Conservation (phyloP, 257 asterid species). For the Solanum sitiens region DNA sequence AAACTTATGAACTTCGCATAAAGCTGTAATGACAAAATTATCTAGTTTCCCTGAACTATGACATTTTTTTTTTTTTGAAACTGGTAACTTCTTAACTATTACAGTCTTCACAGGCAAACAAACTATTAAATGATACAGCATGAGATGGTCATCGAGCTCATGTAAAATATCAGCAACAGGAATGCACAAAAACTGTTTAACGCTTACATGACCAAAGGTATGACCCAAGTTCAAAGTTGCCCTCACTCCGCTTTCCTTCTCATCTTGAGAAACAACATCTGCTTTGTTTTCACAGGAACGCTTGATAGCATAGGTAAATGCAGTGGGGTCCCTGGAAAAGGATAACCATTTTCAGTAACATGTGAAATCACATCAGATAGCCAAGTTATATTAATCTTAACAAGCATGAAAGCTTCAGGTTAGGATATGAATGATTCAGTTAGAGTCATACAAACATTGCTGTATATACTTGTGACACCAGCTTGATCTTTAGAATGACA, state of each 20-base stretch:
- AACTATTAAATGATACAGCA: background rate
- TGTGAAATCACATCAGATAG: background rate
- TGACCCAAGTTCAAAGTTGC: slow-evolving; percentile 98
- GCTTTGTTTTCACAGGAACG: slow-evolving; percentile 99
- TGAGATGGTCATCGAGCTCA: background rate
- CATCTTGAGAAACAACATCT: slow-evolving; percentile 90
- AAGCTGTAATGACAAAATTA: background rate
- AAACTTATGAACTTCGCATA: background rate
- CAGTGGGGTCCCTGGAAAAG: slow-evolving; percentile 60
- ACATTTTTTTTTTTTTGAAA: too few relatives aligned
- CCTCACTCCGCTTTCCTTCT: slow-evolving; percentile 92
- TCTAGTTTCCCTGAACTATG: background rate
- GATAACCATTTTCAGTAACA: slow-evolving; percentile 2
- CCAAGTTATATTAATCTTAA: background rate
- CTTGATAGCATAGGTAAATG: slow-evolving; percentile 88
- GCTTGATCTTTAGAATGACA: background rate
- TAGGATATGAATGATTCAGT: background rate
- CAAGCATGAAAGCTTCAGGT: background rate
- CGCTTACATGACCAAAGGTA: slow-evolving; percentile 93
- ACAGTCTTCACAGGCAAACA: background rate
- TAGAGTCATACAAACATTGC: background rate
- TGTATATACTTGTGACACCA: background rate
- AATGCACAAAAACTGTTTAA: background rate
- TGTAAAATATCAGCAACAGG: background rate
- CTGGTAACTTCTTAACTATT: background rate